Evolutionary conservation across 305 asterid species (phyloP), one percentile per base, ranked within the genome.

Genomic region (Salvia sclarea): DNA sequence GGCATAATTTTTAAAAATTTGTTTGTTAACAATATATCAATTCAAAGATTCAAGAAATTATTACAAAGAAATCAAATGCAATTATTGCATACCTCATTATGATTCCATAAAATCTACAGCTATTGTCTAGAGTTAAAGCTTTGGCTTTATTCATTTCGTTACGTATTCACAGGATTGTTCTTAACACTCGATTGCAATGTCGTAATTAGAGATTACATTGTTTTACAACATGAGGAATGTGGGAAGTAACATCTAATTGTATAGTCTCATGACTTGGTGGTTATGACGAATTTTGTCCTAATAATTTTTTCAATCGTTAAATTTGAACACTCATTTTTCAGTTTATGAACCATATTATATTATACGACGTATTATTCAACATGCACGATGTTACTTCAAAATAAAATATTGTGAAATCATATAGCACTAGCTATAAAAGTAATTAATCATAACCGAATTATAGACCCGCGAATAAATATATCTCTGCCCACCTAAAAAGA

Each of bases 391-490:
- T 53, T 52, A 57, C 2, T 57, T 47, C 50, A 48, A 21, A 59
- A 49, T 8, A 37, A 47, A 47, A 48, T 18, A 8, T 28, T 43
- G 44, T 13, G 55, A 1, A 3, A 52, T 52, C 4, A 4, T 52
- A 52, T 52, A 20, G 12, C 60, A 48, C 5, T 64, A 64, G 38
- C 5, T 64, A 64, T 17, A 54, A 70, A 64, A 49, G 64, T 35
- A 58, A 52, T 41, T 73, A 64, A 77, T 73, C 63, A 77, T 77
- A 43, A 31, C 50, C 70, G 47, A 73, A 78, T 78, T 64, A 73
- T 73, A 64, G 63, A 44, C 38, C 60, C 63, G 50, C 69, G 47
- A 64, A 72, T 72, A 57, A 58, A 43, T 49, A 41, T 28, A 68
- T 63, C 63, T 30, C 43, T 37, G 54, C 68, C 35, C 50, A 58